Evolutionary conservation across 805 yeast species (phyloP), one percentile per base, ranked within the genome.

Genomic region (Groenewaldozyma salmanticensis): DNA sequence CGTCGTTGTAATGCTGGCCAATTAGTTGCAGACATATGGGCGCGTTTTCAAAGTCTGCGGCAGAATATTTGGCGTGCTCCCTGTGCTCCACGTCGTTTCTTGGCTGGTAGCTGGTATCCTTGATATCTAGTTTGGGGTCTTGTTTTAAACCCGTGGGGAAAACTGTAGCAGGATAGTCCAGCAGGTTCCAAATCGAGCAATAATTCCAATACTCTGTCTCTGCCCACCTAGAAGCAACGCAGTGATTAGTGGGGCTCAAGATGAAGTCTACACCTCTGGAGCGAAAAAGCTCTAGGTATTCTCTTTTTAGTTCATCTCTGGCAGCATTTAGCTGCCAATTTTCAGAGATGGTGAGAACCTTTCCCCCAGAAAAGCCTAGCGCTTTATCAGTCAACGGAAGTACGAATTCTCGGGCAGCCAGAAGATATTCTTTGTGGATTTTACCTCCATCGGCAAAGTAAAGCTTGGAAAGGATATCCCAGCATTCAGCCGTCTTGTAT

Each of bases 391-490:
- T 24, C 29, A 24, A 24, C 11, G 29, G 29, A 9, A 24, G 13
- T 24, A 9, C 11, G 13, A 13, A 13, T 24, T 24, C 29, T 24
- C 29, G 11, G 13, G 29, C 7, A 9, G 7, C 13, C 13, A 9
- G 11, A 24, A 24, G 7, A 7, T 9, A 24, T 13, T 24, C 13
- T 9, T 24, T 9, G 13, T 24, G 29, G 13, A 13, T 67, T 46
- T 62, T 58, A 55, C 80, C 81, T 38, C 88, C 90, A 59, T 83
- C 92, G 50, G 75, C 68, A 9, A 67, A 65, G 59, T 79, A 83
- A 19, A 46, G 35, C 9, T 50, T 43, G 16, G 17, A 9, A 24
- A 55, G 55, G 37, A 58, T 47, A 13, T 46, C 42, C 53, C 59
- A 52, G n/a, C 52, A 53, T n/a, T 51, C 47, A n/a, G 42, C 52